Percentiles rank a stretch among this genome's conserved stretches.
These are phyloP conservation scores for Malus fusca DNA, from an alignment of 306 rosid species.

Conservation along the genomic window DNA sequence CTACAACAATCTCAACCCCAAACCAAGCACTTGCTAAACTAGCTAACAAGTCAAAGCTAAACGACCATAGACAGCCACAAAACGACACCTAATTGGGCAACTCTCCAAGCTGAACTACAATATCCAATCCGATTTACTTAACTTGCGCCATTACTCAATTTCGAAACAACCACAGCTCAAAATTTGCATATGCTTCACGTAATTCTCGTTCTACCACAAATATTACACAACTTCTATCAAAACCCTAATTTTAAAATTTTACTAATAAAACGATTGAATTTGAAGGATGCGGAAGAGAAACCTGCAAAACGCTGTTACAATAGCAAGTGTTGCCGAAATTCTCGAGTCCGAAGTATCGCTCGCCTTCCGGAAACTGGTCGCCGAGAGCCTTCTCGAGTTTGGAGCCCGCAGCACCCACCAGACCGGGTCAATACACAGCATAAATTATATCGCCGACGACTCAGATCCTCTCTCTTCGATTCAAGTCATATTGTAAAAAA, in stretches of 20 bases:
- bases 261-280: not conserved
- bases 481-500: slow-evolving; percentile 14
- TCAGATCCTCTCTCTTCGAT: slow-evolving; percentile 43
- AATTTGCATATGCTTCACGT: not conserved
- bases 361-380: slow-evolving; percentile 98
- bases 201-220: not conserved
- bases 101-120: not conserved
- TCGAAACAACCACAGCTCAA: not conserved
- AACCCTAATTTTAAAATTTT: not conserved
- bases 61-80: not conserved
- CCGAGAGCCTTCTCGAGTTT: slow-evolving; percentile 99
- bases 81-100: not conserved
- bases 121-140: not conserved
- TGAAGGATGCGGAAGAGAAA: not conserved
- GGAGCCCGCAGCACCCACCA: slow-evolving; percentile 97
- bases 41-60: not conserved
- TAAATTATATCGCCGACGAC: slow-evolving; percentile 10
- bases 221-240: not conserved
- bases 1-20: not conserved
- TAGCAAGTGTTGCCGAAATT: slow-evolving; percentile 98
- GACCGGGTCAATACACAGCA: slow-evolving; percentile 27
- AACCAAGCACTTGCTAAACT: not conserved
- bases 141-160: not conserved
- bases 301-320: slow-evolving; percentile 99
- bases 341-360: slow-evolving; percentile 92